Conservation (phyloP, 495 filamentous ascomycete genomes). For the Schizothecium vesticola region DNA sequence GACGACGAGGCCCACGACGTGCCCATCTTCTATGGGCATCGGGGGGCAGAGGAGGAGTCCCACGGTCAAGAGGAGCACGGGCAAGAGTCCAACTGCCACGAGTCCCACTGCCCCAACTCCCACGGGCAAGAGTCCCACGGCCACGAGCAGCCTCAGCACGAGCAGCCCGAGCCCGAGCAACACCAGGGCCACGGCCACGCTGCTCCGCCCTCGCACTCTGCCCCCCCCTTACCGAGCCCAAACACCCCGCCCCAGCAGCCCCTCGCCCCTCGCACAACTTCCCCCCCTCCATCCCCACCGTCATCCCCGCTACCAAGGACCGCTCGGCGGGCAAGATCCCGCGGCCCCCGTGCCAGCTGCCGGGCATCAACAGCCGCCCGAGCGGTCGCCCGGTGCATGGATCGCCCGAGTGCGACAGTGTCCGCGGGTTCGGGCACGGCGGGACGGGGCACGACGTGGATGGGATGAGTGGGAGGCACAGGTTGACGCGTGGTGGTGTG, state of each 20-base stretch:
- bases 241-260: too few species aligned
- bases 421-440: too few species aligned
- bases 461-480: too few species aligned
- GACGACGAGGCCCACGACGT: background rate
- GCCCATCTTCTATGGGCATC: background rate
- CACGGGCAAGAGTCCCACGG: too few species aligned
- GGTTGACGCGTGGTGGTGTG: background rate
- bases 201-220: background rate
- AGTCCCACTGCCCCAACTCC: too few species aligned
- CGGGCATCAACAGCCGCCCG: background rate
- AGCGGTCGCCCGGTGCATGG: background rate
- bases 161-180: too few species aligned
- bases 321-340: background rate
- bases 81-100: too few species aligned
- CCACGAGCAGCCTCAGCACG: too few species aligned
- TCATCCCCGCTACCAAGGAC: background rate
- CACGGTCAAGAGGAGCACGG: too few species aligned
- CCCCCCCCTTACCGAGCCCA: background rate
- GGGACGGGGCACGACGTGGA: too few species aligned
- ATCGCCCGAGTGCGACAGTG: too few species aligned
- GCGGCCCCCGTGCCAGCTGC: background rate
- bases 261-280: background rate
- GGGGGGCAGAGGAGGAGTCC: background rate
- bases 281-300: background rate
- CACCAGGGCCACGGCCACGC: too few species aligned